Percentiles rank a stretch among this genome's conserved stretches.
These are phyloP conservation scores for Rubia yunnanensis DNA, from an alignment of 257 asterid genomes.

Conservation along the genomic window DNA sequence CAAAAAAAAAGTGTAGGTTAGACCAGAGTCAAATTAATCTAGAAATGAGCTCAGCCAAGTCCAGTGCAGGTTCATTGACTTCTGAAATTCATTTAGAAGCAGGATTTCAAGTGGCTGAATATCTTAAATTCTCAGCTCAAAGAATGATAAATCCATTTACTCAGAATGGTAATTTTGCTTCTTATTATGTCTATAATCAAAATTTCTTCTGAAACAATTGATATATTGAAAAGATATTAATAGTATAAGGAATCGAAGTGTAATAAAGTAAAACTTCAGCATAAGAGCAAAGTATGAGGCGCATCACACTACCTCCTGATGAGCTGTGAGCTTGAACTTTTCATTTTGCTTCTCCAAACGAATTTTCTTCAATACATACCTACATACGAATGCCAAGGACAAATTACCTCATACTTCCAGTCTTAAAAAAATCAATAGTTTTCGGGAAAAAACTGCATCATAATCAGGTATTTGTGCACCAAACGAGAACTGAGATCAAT, in stretches of 20 bases:
- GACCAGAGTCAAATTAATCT: background rate
- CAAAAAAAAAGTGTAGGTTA: background rate
- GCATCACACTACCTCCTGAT: constrained; percentile 60
- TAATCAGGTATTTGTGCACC: background rate
- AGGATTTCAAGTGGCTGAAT: background rate
- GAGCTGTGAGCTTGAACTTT: constrained; percentile 64
- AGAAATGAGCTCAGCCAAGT: background rate
- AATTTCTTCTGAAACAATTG: no score
- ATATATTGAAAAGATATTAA: background rate
- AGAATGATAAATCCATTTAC: background rate
- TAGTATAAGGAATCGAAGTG: background rate
- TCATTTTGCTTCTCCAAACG: constrained; percentile 67
- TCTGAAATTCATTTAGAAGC: background rate
- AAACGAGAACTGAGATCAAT: background rate
- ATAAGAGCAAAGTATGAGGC: background rate
- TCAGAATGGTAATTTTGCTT: background rate
- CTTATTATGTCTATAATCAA: background rate
- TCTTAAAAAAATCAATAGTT: background rate
- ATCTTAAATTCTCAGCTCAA: background rate
- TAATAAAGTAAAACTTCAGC: background rate
- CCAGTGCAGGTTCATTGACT: background rate
- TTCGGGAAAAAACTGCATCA: background rate
- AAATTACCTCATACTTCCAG: constrained; percentile 5
- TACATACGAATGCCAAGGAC: constrained; percentile 16
- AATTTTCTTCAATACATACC: constrained; percentile 84